phyloP scores from a whole-genome alignment of 768 basidiomycete species.

The Mycena epipterygia region DNA sequence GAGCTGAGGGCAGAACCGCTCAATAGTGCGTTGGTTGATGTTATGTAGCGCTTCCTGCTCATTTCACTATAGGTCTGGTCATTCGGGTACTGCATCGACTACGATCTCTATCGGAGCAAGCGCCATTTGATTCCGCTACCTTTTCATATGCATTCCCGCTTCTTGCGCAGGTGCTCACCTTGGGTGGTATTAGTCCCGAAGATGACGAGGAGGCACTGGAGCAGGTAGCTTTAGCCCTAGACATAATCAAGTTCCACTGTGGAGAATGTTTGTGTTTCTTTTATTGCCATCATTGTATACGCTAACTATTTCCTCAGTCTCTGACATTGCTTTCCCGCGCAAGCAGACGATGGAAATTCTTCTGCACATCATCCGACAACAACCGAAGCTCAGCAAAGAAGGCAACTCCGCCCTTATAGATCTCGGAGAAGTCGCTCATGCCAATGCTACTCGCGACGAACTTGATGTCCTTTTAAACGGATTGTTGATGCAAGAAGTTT shows the following conservation, averaged over 20 bases:
- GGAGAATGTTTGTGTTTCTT: constrained; percentile 73
- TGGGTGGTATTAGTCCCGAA: constrained; percentile 75
- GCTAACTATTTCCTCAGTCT: constrained; percentile 61
- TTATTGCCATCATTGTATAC: neutral
- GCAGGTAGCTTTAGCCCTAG: constrained; percentile 82
- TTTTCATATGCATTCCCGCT: constrained; percentile 88
- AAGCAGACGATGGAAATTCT: constrained; percentile 76
- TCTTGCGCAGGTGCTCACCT: constrained; percentile 73
- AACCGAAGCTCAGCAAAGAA: constrained; percentile 87
- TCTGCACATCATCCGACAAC: constrained; percentile 78
- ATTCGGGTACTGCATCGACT: constrained; percentile 90
- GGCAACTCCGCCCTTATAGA: constrained; percentile 86
- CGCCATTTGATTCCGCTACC: constrained; percentile 87
- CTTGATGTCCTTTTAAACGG: constrained; percentile 76
- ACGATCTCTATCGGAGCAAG: constrained; percentile 83
- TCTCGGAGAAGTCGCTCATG: constrained; percentile 83
- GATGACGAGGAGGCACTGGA: constrained; percentile 82
- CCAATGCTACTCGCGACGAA: constrained; percentile 74
- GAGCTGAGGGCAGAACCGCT: constrained; percentile 81
- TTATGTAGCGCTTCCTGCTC: neutral
- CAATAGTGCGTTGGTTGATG: constrained; percentile 53
- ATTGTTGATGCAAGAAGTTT: constrained; percentile 86
- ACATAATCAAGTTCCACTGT: constrained; percentile 78
- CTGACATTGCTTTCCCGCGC: constrained; percentile 81
- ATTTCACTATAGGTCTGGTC: constrained; percentile 68